These are phyloP conservation scores for Ascodesmis nigricans DNA, from an alignment of 495 filamentous ascomycete species.

Conservation along the genomic window DNA sequence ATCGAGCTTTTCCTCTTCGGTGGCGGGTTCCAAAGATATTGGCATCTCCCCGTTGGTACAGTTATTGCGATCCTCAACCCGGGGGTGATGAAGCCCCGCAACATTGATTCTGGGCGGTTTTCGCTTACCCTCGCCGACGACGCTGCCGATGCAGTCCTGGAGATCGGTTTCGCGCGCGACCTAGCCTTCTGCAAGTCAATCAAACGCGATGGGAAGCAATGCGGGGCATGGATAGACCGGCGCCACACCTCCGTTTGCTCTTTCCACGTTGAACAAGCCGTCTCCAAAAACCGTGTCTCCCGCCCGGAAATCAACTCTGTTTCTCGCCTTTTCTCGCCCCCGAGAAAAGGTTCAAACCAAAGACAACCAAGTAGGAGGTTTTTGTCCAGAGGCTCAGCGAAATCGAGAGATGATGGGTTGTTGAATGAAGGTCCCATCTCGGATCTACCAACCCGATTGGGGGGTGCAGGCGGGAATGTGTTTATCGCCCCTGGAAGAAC, in stretches of 20 bases:
- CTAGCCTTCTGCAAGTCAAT: constrained; percentile 70
- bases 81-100: constrained; percentile 63
- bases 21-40: constrained; percentile 71
- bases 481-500: constrained; percentile 25
- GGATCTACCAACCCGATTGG: constrained; percentile 17
- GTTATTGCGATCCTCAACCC: constrained; percentile 90
- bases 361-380: constrained; percentile 30
- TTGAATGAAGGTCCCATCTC: constrained; percentile 14
- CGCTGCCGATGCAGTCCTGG: constrained; percentile 68
- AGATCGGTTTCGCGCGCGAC: constrained; percentile 68
- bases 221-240: constrained; percentile 65
- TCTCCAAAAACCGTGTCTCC: constrained; percentile 44
- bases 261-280: constrained; percentile 63
- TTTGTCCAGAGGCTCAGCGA: constrained; percentile 26
- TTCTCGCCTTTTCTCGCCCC: constrained; percentile 21
- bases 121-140: constrained; percentile 61
- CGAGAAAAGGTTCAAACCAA: constrained; percentile 27
- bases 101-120: constrained; percentile 54
- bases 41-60: constrained; percentile 68
- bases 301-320: constrained; percentile 67
- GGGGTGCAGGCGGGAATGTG: constrained; percentile 20
- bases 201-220: constrained; percentile 63
- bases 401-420: constrained; percentile 15
- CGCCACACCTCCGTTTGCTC: constrained; percentile 80
- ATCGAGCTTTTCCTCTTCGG: constrained; percentile 84